Base-by-base conservation (phyloP, 129 eudicot species). In the Smallanthus sonchifolius region DNA sequence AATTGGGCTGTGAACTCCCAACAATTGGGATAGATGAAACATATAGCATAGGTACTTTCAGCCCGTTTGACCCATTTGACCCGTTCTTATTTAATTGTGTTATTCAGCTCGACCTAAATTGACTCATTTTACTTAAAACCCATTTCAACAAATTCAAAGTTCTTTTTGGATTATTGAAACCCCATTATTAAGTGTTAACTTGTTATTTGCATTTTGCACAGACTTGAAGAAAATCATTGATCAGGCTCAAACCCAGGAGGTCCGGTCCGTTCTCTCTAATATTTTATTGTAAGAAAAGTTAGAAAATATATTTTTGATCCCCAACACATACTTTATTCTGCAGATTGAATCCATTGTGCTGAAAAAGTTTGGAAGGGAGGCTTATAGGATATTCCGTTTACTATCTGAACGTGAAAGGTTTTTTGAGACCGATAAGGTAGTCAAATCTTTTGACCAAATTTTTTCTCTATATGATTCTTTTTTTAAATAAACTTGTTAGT, bases 281-380 rank as follows among this genome's bases (percentile, higher is more conserved):
- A 19, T 47, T 7, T 1, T 54, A 15, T 66, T 67, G 34, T 34
- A 17, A 37, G 16, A 44, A 42, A 65, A 63, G 32, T 11, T 6
- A 19, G 36, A 35, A 32, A 44, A 35, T 61, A 43, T 15, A 24
- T 34, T 63, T 51, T 54, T 61, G 40, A 43, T 20, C 4, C 19
- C n/a, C 69, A 28, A 66, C 28, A 43, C 30, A 36, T 70, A 36
- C 65, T 48, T 16, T 62, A 56, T 72, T 67, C 71, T 74, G 77
- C 85, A 92, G 98, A 91, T 94, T 56, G 99, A 94, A 77, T 94
- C 97, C 61, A 77, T 88, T 73, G 89, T 94, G 74, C 35, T 86
- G 78, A 90, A 84, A 84, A 88, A 87, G 74, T 88, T 88, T 84
- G 97, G 96, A 44, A 86, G 72, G 78, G 93, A 87, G 60, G 97